phyloP scores from a whole-genome alignment of 192 early-diverging fungal species.

The Dimargaris cristalligena region DNA sequence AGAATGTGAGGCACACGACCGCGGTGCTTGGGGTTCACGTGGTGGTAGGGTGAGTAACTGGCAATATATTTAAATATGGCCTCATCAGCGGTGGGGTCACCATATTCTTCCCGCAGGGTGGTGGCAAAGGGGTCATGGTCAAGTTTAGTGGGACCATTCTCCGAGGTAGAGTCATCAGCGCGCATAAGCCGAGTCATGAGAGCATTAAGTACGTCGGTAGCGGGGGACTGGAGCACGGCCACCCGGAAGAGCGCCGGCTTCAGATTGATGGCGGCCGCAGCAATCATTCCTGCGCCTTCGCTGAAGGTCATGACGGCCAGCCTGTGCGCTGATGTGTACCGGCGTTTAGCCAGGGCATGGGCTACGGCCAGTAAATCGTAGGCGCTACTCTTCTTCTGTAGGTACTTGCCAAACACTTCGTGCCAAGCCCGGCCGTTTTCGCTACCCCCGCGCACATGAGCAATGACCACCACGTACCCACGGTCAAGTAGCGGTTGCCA shows the following conservation, averaged over 20 bases:
- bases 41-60: constrained; percentile 10
- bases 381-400: background rate
- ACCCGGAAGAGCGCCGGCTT: constrained; percentile 6
- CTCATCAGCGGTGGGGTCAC: constrained; percentile 6
- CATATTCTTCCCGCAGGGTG: constrained; percentile 1
- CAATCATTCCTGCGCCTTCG: background rate
- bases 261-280: constrained; percentile 10
- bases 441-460: constrained; percentile 10
- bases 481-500: constrained; percentile 7
- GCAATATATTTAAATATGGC: constrained; percentile 8
- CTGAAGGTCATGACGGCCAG: background rate
- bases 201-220: constrained; percentile 2
- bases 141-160: too few relatives aligned
- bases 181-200: too few relatives aligned
- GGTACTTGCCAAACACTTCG: constrained; percentile 7
- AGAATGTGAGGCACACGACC: constrained; percentile 1
- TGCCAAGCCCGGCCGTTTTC: constrained; percentile 9
- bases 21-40: background rate
- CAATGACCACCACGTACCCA: constrained; percentile 6
- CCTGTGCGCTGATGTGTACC: constrained; percentile 7
- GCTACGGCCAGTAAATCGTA: constrained; percentile 8
- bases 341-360: background rate
- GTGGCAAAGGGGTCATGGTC: too few relatives aligned
- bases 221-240: constrained; percentile 6
- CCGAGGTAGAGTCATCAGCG: too few relatives aligned